A percentile compares a stretch with the other conserved stretches of the same genome.
phyloP scores from a whole-genome alignment of 2,329 filamentous ascomycete genomes.

The Aspergillus sp. region DNA sequence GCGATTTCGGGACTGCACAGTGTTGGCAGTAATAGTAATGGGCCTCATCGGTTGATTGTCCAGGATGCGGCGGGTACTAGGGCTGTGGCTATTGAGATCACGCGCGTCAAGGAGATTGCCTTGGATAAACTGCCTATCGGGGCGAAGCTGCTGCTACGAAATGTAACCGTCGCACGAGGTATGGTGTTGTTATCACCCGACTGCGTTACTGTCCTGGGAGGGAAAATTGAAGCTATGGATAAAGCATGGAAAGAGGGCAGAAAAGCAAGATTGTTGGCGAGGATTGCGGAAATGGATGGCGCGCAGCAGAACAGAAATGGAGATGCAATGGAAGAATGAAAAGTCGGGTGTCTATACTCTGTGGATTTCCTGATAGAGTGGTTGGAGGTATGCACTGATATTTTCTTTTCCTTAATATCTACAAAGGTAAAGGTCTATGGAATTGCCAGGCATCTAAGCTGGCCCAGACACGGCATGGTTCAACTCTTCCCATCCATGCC shows the following conservation, averaged over 20 bases:
- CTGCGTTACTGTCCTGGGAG: constrained; percentile 70
- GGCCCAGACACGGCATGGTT: constrained; percentile 21
- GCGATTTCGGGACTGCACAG: constrained; percentile 8
- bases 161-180: constrained; percentile 64
- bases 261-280: constrained; percentile 63
- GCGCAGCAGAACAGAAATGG: constrained; percentile 30
- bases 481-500: constrained; percentile 57
- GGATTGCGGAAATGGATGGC: constrained; percentile 39
- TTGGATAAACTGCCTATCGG: constrained; percentile 64
- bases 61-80: constrained; percentile 72
- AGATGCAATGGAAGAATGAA: constrained; percentile 5
- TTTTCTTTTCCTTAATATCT: constrained; percentile 2
- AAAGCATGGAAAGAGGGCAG: constrained; percentile 69
- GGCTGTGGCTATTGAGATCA: constrained; percentile 69
- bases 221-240: constrained; percentile 78
- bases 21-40: constrained; percentile 24
- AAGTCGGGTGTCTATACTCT: too few species aligned
- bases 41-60: constrained; percentile 74
- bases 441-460: constrained; percentile 5
- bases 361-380: not conserved
- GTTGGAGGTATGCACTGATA: not conserved
- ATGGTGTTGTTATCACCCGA: constrained; percentile 71
- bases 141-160: constrained; percentile 70
- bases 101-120: constrained; percentile 59
- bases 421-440: not conserved